Percentiles rank a stretch among this genome's conserved stretches.
Evolutionary conservation across 2,329 filamentous ascomycete species (phyloP).

Genomic region (Fusarium setosum): DNA sequence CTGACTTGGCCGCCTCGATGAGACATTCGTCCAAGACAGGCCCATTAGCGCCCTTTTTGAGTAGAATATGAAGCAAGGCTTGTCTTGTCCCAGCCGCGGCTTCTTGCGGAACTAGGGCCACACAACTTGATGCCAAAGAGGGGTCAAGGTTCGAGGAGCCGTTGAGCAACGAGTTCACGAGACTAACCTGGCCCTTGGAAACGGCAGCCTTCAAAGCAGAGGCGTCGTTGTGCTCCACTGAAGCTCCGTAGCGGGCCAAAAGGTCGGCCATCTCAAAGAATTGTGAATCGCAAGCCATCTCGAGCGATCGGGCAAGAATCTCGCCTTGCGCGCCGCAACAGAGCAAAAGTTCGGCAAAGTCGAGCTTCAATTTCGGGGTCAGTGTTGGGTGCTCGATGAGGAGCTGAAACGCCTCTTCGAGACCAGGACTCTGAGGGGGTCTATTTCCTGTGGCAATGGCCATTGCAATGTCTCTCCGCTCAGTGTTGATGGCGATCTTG

Average conservation of each 20-base stretch:
- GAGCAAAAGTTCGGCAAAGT: conserved; percentile 66
- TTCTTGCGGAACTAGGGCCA: conserved; percentile 60
- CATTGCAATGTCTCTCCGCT: conserved; percentile 65
- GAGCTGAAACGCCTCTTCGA: conserved; percentile 63
- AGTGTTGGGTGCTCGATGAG: conserved; percentile 60
- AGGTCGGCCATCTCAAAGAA: conserved; percentile 66
- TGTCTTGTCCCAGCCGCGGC: conserved; percentile 58
- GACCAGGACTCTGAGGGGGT: conserved; percentile 59
- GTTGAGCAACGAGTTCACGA: conserved; percentile 60
- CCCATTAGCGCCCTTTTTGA: conserved; percentile 64
- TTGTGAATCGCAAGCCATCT: conserved; percentile 59
- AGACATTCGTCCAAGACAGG: conserved; percentile 60
- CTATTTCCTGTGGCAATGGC: conserved; percentile 65
- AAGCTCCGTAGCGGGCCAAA: conserved; percentile 65
- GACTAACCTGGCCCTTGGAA: conserved; percentile 54
- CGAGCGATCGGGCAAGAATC: conserved; percentile 58
- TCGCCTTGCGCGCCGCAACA: conserved; percentile 68
- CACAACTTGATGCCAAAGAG: conserved; percentile 60
- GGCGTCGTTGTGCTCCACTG: conserved; percentile 65
- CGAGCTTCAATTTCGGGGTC: conserved; percentile 60
- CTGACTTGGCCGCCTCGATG: conserved; percentile 60
- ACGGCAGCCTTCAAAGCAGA: conserved; percentile 62
- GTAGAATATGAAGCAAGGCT: conserved; percentile 56
- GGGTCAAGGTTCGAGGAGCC: conserved; percentile 57
- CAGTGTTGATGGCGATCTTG: conserved; percentile 59